Evolutionary conservation across 2,329 filamentous ascomycete genomes (phyloP).

Genomic region (Cercospora beticola): DNA sequence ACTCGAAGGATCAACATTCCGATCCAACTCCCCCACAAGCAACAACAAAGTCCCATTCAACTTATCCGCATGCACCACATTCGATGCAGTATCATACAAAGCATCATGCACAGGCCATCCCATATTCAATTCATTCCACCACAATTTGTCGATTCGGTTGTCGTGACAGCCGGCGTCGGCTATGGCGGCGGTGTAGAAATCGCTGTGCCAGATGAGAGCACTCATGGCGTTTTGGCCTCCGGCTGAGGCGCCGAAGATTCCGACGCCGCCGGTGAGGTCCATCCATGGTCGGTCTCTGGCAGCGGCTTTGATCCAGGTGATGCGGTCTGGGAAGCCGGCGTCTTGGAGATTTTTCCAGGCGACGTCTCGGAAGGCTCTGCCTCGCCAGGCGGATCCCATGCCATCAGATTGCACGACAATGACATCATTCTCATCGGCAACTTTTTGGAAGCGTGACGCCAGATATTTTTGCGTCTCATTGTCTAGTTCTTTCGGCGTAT

Average conservation of each 20-base stretch:
- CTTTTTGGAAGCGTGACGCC: neutral
- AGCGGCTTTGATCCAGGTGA: slow-evolving; percentile 16
- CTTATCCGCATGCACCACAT: slow-evolving; percentile 11
- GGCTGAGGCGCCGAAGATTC: slow-evolving; percentile 7
- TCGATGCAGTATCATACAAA: slow-evolving; percentile 5
- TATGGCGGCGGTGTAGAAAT: slow-evolving; percentile 15
- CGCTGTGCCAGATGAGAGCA: slow-evolving; percentile 10
- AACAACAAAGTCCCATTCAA: slow-evolving; percentile 10
- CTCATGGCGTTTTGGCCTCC: slow-evolving; percentile 12
- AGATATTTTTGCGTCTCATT: neutral
- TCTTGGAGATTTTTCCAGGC: slow-evolving; percentile 10
- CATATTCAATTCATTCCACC: slow-evolving; percentile 15
- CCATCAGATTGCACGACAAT: slow-evolving; percentile 10
- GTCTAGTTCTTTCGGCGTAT: neutral
- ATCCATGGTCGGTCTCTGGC: slow-evolving; percentile 6
- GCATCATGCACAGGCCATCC: slow-evolving; percentile 10
- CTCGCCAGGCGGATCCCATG: slow-evolving; percentile 15
- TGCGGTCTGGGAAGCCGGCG: slow-evolving; percentile 11
- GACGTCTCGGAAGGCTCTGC: slow-evolving; percentile 9
- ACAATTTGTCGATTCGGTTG: slow-evolving; percentile 12
- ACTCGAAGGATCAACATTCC: slow-evolving; percentile 15
- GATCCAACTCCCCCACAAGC: slow-evolving; percentile 13
- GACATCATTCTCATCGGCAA: slow-evolving; percentile 5
- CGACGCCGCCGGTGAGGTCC: slow-evolving; percentile 5
- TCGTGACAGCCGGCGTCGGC: slow-evolving; percentile 12